A percentile compares a stretch with the other conserved stretches of the same genome.
phyloP scores from a whole-genome alignment of 495 filamentous ascomycete species.

The Corynascus novoguineensis region DNA sequence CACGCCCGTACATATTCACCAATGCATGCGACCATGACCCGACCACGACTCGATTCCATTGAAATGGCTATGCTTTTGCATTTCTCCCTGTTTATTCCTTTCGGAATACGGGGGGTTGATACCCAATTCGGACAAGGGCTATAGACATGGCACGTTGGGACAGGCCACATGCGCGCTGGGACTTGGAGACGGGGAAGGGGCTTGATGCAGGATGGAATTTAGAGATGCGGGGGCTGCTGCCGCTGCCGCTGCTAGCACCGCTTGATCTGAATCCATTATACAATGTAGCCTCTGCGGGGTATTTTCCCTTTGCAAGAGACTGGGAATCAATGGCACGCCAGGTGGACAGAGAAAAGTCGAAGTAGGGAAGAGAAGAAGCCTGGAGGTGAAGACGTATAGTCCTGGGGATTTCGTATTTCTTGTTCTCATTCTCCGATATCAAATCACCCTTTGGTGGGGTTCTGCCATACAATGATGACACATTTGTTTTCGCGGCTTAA shows the following conservation, averaged over 20 bases:
- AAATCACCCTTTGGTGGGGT: too few species aligned
- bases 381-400: too few species aligned
- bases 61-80: not conserved
- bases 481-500: too few species aligned
- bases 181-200: not conserved
- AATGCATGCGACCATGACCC: slow-evolving; percentile 4
- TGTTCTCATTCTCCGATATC: too few species aligned
- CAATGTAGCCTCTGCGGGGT: too few species aligned
- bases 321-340: too few species aligned
- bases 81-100: not conserved
- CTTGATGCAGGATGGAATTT: not conserved
- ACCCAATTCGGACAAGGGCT: not conserved
- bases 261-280: not conserved
- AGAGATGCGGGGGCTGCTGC: too few species aligned
- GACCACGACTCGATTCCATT: slow-evolving; percentile 12
- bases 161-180: slow-evolving; percentile 1
- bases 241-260: not conserved
- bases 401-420: too few species aligned
- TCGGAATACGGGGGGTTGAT: not conserved
- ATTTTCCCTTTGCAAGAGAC: too few species aligned
- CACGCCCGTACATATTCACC: not conserved
- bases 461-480: too few species aligned
- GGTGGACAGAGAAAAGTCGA: too few species aligned
- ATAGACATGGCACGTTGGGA: not conserved
- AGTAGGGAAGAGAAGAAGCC: too few species aligned